These are phyloP conservation scores for Volvox carteri DNA, from an alignment of 163 green algal species.

Conservation along the genomic window DNA sequence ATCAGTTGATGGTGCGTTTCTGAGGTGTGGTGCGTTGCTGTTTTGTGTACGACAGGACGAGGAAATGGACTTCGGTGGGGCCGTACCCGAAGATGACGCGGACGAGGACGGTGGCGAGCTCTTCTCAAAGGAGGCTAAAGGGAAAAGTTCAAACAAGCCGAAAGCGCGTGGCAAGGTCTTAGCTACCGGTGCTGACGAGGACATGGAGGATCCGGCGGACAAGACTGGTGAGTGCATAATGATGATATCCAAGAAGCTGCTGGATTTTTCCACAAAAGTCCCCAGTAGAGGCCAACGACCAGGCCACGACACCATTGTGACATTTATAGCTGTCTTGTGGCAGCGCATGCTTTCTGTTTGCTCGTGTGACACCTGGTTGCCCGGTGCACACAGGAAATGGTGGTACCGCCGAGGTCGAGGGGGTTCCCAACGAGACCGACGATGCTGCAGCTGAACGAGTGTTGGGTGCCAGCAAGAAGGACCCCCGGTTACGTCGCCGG, in stretches of 20 bases:
- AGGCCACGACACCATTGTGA: no score
- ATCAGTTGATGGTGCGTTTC: not conserved
- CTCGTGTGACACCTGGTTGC: no score
- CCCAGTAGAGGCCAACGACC: no score
- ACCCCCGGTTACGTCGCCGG: constrained; percentile 63
- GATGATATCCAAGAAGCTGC: no score
- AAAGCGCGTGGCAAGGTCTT: not conserved
- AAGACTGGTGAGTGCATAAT: not conserved
- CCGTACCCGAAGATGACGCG: not conserved
- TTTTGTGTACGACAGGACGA: not conserved
- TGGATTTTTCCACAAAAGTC: no score
- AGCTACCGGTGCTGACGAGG: constrained; percentile 9
- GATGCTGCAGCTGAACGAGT: constrained; percentile 39
- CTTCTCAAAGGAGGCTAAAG: constrained; percentile 14
- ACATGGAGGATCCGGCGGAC: not conserved
- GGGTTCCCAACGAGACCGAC: not conserved
- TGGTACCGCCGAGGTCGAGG: constrained; percentile 9
- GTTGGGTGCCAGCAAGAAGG: constrained; percentile 86
- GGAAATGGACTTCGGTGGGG: constrained; percentile 20
- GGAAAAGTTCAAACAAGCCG: constrained; percentile 32
- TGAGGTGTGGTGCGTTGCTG: constrained; percentile 35
- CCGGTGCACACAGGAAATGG: no score
- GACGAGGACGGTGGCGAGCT: constrained; percentile 46
- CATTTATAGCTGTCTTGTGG: no score
- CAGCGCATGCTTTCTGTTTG: no score